Percentiles rank a stretch among this genome's conserved stretches.
Evolutionary conservation across 495 filamentous ascomycete genomes (phyloP).

Genomic region (Eremomyces bilateralis): DNA sequence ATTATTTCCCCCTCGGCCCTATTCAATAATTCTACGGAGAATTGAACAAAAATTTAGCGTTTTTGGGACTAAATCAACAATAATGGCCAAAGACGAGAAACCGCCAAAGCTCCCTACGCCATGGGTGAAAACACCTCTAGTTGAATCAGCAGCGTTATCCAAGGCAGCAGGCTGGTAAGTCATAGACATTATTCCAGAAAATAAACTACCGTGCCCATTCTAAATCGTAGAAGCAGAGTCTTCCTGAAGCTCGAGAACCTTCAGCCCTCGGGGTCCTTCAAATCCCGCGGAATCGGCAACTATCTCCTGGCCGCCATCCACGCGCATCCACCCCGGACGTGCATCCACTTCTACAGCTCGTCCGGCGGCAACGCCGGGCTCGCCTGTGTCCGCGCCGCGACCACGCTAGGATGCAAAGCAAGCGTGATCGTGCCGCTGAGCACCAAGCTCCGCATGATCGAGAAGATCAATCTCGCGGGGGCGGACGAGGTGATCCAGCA

Average conservation of each 20-base stretch:
- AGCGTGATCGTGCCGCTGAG: conserved; percentile 62
- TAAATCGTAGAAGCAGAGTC: conserved; percentile 27
- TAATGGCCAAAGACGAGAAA: too few relatives aligned
- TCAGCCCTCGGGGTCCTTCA: conserved; percentile 88
- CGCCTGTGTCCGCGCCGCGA: conserved; percentile 64
- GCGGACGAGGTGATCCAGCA: conserved; percentile 47
- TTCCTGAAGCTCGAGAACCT: conserved; percentile 88
- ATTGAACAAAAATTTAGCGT: too few relatives aligned
- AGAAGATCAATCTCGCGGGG: conserved; percentile 46
- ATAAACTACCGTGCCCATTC: conserved; percentile 7
- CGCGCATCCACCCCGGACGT: conserved; percentile 16
- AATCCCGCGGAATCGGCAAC: conserved; percentile 68
- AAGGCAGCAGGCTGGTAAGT: conserved; percentile 48
- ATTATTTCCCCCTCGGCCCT: too few relatives aligned
- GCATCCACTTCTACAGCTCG: conserved; percentile 62
- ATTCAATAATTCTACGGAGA: too few relatives aligned
- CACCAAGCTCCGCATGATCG: conserved; percentile 49
- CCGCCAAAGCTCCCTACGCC: too few relatives aligned
- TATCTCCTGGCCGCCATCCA: conserved; percentile 36
- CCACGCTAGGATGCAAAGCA: conserved; percentile 39
- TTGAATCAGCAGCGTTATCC: conserved; percentile 45
- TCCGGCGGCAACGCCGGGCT: conserved; percentile 85
- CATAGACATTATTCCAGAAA: neutral
- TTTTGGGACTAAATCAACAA: too few relatives aligned
- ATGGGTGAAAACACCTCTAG: conserved; percentile 53